These are phyloP conservation scores for Carex scoparia DNA, from an alignment of 176 grass and related monocot species.

Conservation along the genomic window DNA sequence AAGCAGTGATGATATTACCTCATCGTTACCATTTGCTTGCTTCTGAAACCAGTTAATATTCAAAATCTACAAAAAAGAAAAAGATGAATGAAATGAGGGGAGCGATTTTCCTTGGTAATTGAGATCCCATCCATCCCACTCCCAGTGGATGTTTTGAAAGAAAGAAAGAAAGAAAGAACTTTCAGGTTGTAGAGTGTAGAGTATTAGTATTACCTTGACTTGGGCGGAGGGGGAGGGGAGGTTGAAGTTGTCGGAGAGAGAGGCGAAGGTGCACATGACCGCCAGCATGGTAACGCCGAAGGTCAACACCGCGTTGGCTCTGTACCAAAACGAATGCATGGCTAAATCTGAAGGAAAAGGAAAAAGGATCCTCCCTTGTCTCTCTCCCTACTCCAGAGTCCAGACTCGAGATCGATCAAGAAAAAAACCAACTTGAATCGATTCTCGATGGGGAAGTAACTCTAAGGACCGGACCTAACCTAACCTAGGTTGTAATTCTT, in stretches of 20 bases:
- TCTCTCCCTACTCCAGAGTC: not conserved
- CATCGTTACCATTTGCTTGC: conserved; percentile 87
- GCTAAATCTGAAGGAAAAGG: not conserved
- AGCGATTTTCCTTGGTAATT: not conserved
- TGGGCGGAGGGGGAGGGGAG: conserved; percentile 47
- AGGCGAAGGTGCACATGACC: conserved; percentile 83
- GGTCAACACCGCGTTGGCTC: conserved; percentile 82
- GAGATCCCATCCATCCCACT: too few relatives aligned
- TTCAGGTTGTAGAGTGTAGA: too few relatives aligned
- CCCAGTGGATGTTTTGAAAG: too few relatives aligned
- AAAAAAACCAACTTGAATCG: not conserved
- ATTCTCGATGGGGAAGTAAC: not conserved
- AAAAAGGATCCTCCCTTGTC: too few relatives aligned
- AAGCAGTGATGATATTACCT: conserved; percentile 40
- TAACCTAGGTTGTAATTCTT: too few relatives aligned
- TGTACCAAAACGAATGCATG: conserved; percentile 94
- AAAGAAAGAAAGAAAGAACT: too few relatives aligned
- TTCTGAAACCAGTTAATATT: conserved; percentile 99
- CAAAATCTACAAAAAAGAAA: conserved; percentile 46
- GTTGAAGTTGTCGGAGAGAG: conserved; percentile 89
- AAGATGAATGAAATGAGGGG: not conserved
- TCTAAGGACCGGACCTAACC: not conserved
- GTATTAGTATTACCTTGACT: conserved; percentile 54
- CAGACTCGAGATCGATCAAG: not conserved
- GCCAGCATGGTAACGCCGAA: conserved; percentile 85